These are phyloP conservation scores for Metroxylon sagu DNA, from an alignment of 176 grass and related monocot species.

Conservation along the genomic window DNA sequence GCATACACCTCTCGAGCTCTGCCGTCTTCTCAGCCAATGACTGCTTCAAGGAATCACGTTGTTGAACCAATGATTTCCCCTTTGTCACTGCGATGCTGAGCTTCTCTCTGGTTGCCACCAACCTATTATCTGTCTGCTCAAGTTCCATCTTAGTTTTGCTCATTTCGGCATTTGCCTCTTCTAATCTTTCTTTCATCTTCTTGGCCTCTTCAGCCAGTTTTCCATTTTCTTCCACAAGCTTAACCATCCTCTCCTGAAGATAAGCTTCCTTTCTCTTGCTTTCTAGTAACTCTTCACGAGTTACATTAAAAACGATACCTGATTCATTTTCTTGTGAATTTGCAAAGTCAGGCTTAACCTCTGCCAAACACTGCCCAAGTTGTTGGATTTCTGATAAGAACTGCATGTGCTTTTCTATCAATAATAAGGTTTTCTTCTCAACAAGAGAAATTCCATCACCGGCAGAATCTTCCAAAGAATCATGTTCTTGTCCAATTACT, in stretches of 20 bases:
- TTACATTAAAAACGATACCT: conserved; percentile 31
- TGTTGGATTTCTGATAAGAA: conserved; percentile 53
- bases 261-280: conserved; percentile 67
- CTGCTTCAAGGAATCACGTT: conserved; percentile 89
- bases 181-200: conserved; percentile 47
- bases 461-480: conserved; percentile 26
- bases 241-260: conserved; percentile 39
- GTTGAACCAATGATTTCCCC: conserved; percentile 90
- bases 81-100: conserved; percentile 85
- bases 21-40: conserved; percentile 57
- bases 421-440: conserved; percentile 49
- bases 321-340: conserved; percentile 21
- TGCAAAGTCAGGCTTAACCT: conserved; percentile 50
- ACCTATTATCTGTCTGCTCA: conserved; percentile 72
- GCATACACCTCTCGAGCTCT: conserved; percentile 49
- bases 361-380: conserved; percentile 48
- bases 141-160: conserved; percentile 57
- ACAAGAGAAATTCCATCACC: conserved; percentile 32
- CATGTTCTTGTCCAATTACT: conserved; percentile 36
- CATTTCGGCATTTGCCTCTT: conserved; percentile 41
- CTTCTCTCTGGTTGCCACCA: conserved; percentile 59
- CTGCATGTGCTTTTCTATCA: conserved; percentile 48
- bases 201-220: conserved; percentile 41
- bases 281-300: conserved; percentile 42
- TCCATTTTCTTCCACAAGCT: conserved; percentile 51